Conservation (phyloP, 306 rosid species). For the Coriaria nepalensis region DNA sequence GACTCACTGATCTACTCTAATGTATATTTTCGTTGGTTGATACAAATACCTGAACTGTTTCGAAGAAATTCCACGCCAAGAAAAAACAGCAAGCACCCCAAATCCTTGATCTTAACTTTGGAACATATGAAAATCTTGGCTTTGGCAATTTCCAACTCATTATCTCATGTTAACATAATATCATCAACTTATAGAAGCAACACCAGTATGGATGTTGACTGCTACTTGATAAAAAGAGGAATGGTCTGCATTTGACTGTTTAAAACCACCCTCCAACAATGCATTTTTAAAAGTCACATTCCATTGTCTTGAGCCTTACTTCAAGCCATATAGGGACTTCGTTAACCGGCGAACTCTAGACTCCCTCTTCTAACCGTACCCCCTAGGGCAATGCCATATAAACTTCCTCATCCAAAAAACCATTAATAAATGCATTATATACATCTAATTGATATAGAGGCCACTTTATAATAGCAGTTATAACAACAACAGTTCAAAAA, state of each 20-base stretch:
- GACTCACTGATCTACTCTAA: conserved; percentile 2
- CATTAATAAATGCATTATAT: neutral
- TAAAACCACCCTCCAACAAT: no score
- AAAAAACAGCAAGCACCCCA: neutral
- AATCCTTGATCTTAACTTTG: neutral
- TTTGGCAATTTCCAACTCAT: no score
- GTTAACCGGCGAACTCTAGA: neutral
- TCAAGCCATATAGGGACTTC: conserved; percentile 1
- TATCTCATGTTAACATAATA: no score
- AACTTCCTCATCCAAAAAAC: neutral
- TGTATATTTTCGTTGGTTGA: conserved; percentile 3
- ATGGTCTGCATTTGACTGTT: no score
- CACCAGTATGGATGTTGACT: no score
- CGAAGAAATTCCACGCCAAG: conserved; percentile 8
- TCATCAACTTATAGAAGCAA: no score
- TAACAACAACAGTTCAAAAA: neutral
- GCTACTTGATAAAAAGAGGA: no score
- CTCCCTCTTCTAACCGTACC: neutral
- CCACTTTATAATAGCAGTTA: neutral
- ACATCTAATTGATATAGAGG: conserved; percentile 2
- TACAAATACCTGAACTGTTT: neutral
- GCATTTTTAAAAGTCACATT: neutral
- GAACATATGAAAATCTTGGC: no score
- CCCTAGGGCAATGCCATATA: neutral
- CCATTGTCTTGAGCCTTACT: neutral